phyloP scores from a whole-genome alignment of 108 stramenopile species.

The Discostella stelligeroides region DNA sequence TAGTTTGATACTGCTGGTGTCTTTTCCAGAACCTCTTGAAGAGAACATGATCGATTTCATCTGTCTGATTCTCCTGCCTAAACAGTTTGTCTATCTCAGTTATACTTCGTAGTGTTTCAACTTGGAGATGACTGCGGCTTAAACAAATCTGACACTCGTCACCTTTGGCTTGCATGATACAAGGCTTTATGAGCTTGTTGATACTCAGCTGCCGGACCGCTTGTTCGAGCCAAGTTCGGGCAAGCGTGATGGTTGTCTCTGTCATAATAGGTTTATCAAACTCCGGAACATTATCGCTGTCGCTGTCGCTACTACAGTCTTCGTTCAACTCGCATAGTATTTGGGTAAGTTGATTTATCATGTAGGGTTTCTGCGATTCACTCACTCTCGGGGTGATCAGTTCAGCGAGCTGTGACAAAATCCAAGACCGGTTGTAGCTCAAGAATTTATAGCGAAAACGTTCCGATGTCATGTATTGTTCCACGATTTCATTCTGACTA shows the following conservation, averaged over 20 bases:
- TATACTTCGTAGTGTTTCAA: constrained; percentile 54
- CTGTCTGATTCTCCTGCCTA: constrained; percentile 44
- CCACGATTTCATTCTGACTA: constrained; percentile 77
- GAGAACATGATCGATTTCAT: constrained; percentile 74
- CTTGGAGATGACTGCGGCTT: constrained; percentile 70
- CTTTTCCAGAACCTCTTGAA: constrained; percentile 78
- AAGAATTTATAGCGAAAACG: constrained; percentile 89
- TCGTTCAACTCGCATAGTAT: constrained; percentile 66
- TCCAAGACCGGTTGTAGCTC: constrained; percentile 82
- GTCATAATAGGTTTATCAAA: constrained; percentile 67
- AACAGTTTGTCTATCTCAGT: constrained; percentile 65
- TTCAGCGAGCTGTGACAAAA: constrained; percentile 73
- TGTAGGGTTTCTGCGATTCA: constrained; percentile 69
- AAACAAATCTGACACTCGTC: constrained; percentile 77
- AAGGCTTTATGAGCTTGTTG: constrained; percentile 48
- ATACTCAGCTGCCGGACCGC: constrained; percentile 58
- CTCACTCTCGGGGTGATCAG: constrained; percentile 81
- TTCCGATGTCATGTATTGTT: constrained; percentile 72
- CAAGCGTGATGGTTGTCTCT: constrained; percentile 58
- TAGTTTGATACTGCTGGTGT: constrained; percentile 63
- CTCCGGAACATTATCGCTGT: constrained; percentile 55
- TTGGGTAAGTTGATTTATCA: constrained; percentile 77
- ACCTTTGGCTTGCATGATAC: constrained; percentile 59
- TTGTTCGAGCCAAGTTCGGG: constrained; percentile 64
- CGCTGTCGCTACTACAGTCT: constrained; percentile 72